phyloP scores from a whole-genome alignment of 2,329 filamentous ascomycete genomes.

The Lecanicillium sp. region DNA sequence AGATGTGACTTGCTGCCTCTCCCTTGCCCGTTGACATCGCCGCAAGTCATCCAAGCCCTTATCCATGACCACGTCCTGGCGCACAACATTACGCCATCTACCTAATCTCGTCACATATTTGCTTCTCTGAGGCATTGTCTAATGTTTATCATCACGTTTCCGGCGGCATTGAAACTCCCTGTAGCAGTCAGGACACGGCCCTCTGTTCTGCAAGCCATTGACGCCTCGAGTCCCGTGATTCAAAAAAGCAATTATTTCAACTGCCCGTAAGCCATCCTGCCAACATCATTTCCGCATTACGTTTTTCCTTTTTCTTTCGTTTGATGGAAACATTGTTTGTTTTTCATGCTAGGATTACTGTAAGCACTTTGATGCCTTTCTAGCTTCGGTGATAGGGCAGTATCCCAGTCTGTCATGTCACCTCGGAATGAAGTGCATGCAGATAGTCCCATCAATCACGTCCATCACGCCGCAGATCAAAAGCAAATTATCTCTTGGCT shows the following conservation, averaged over 20 bases:
- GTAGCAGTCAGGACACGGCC: neutral
- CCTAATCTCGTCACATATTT: neutral
- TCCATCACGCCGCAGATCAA: neutral
- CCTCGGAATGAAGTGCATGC: conserved; percentile 3
- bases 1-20: too few species aligned
- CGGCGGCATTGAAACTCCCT: neutral
- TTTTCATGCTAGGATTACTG: neutral
- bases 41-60: too few species aligned
- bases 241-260: conserved; percentile 1
- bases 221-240: neutral
- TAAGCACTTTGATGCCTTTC: neutral
- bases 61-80: too few species aligned
- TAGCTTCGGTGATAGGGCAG: neutral
- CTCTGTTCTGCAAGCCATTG: conserved; percentile 3
- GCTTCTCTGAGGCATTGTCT: neutral
- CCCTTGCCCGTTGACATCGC: too few species aligned
- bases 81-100: too few species aligned
- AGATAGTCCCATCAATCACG: neutral
- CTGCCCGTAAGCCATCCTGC: too few species aligned
- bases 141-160: neutral
- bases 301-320: neutral
- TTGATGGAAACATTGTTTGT: neutral
- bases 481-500: too few species aligned
- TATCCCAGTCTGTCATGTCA: neutral
- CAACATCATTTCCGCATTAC: neutral